Evolutionary conservation across 1,139 yeast species (phyloP), one percentile per base, ranked within the genome.

Genomic region (Geotrichum australiense): DNA sequence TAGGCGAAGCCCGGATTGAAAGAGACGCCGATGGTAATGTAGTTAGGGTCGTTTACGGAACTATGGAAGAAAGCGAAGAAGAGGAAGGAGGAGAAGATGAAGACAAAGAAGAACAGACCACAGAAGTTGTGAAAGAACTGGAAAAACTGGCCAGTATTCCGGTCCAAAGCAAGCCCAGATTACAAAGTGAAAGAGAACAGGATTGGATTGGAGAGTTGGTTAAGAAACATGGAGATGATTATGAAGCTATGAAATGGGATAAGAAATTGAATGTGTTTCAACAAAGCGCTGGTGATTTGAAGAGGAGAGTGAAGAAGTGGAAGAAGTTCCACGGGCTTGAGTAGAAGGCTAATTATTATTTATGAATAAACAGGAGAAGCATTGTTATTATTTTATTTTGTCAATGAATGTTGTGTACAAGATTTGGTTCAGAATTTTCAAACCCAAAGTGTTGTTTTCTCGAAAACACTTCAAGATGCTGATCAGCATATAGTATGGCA

Each of bases 211-310:
- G 63, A 41, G 63, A 64, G 19, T 68, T 91, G 39, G 72, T 79
- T 47, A 76, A 74, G 23, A 86, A 85, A 62, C 78, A 91, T 58
- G 96, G 96, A 15, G 94, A 87, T 50, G 81, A 91, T 60, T 87
- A 78, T 59, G 80, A 75, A 40, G 83, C 78, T 55, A 91, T 93
- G 97, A 81, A 78, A 59, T 82, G 94, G 83, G 98, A 91, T 60
- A 76, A 74, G 65, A 83, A 82, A 61, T 69, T 89, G 49, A 91
- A 91, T 59, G 73, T 82, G 2, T 76, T 74, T 63, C 96, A 87
- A 64, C 89, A 84, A 58, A 72, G 85, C 50, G 80, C 78, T n/a
- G 94, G 94, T 22, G 94, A 86, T 54, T 66, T 89, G 56, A 80
- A 72, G 61, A 75, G 75, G 58, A 74, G 87, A 56, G 68, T 85